A percentile compares a stretch with the other conserved stretches of the same genome.
Evolutionary conservation across 495 filamentous ascomycete species (phyloP).

Genomic region (Penicillium ucsense): DNA sequence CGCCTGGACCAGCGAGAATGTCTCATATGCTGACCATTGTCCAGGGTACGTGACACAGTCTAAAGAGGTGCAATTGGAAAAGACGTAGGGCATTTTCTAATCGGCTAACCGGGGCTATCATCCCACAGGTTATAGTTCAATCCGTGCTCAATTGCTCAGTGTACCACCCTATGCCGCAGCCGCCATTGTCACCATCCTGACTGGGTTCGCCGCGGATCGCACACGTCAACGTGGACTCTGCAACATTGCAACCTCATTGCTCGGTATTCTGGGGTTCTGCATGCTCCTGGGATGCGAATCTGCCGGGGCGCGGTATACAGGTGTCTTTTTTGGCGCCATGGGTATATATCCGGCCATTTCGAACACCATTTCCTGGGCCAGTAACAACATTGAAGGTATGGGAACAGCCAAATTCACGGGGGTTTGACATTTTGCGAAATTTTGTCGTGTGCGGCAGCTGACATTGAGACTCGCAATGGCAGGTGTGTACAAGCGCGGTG

Average conservation of each 20-base stretch:
- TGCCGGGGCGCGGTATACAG: constrained; percentile 66
- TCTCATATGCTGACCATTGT: not conserved
- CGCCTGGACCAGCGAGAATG: no score
- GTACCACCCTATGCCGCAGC: constrained; percentile 88
- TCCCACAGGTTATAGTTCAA: constrained; percentile 52
- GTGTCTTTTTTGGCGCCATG: constrained; percentile 73
- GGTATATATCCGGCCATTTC: constrained; percentile 89
- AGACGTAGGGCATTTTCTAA: not conserved
- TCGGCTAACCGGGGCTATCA: not conserved
- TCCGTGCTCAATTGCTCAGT: constrained; percentile 67
- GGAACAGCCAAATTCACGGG: no score
- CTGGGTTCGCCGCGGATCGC: constrained; percentile 74
- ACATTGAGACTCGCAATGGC: not conserved
- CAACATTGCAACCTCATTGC: constrained; percentile 61
- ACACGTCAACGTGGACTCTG: constrained; percentile 69
- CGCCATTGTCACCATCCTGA: constrained; percentile 60
- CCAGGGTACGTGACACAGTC: constrained; percentile 22
- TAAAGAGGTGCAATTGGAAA: not conserved
- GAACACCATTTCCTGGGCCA: constrained; percentile 85
- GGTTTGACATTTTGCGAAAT: no score
- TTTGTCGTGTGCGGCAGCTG: not conserved
- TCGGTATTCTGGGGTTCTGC: constrained; percentile 69
- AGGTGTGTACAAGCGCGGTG: constrained; percentile 82
- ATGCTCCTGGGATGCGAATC: constrained; percentile 59
- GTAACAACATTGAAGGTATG: constrained; percentile 74